phyloP scores from a whole-genome alignment of 768 basidiomycete species.

The Lactarius vividus region DNA sequence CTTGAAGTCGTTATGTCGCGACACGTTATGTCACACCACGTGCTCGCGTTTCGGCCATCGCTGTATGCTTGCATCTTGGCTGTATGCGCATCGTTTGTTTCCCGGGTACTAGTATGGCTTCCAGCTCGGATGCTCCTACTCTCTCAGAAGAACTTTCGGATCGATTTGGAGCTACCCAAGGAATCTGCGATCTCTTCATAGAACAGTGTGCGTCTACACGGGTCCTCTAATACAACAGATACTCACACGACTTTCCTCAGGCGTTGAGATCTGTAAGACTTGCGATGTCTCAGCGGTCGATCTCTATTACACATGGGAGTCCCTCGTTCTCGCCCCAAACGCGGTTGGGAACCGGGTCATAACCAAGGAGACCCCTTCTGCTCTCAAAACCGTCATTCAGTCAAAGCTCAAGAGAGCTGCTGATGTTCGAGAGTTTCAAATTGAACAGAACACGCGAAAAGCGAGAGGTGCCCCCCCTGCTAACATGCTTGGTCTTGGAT shows the following conservation, averaged over 20 bases:
- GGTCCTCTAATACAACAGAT: not conserved
- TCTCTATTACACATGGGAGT: constrained; percentile 71
- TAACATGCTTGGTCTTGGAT: constrained; percentile 31
- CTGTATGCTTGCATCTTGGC: no score
- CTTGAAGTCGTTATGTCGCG: not conserved
- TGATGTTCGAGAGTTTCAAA: not conserved
- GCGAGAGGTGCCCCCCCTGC: not conserved
- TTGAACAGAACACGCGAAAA: constrained; percentile 2
- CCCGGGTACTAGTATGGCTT: constrained; percentile 3
- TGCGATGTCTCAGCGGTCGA: constrained; percentile 52
- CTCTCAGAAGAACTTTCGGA: not conserved
- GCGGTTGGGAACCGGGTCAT: constrained; percentile 25
- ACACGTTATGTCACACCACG: constrained; percentile 23
- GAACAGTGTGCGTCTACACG: constrained; percentile 17
- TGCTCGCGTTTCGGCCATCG: not conserved
- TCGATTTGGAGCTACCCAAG: constrained; percentile 12
- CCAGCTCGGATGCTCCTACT: not conserved
- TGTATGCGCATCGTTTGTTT: not conserved
- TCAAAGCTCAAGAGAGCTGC: constrained; percentile 10
- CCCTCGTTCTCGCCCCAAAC: constrained; percentile 29
- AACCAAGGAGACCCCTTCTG: constrained; percentile 17
- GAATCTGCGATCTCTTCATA: constrained; percentile 21
- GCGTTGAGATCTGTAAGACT: constrained; percentile 60
- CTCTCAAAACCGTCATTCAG: constrained; percentile 16
- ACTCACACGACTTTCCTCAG: constrained; percentile 36